Base-by-base conservation (phyloP, 2,329 filamentous ascomycete species). In the Phialemoniopsis sp. region DNA sequence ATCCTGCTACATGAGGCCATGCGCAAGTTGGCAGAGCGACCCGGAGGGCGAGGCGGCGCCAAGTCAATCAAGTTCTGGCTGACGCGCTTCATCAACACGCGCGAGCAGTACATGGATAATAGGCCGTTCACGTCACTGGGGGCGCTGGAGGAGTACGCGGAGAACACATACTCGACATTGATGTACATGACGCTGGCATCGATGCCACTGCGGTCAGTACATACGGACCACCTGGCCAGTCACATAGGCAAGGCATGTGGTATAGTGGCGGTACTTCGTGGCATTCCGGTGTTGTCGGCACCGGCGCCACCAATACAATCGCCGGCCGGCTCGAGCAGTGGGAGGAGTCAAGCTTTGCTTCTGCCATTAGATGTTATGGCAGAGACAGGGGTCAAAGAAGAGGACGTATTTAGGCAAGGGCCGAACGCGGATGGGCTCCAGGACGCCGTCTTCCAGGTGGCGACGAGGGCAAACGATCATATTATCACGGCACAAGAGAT, bases 241-340 rank as follows among this genome's bases (percentile, higher is more conserved):
- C 93, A 98, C 60, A 87, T 97, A 42, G 93, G 93, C 38, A 98
- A 98, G 57, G 90, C 93, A 0, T 85, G 82, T 36, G 93, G 93
- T 8, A 96, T 98, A 39, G 76, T 82, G 3, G 85, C 91, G 2
- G 78, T 95, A 0, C 68, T 98, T n/a, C 77, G 91, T 31, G 91
- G 93, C 1, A 72, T 97, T 10, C 90, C 93, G 1, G 62, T 97
- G 3, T 73, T 97, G n/a, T 90, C 90, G 0, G 88, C 91, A 33
- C 85, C 87, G 1, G 72, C 79, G 1, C 73, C 79, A 4, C 72
- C 78, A 4, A 58, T 72, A 3, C 62, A 63, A 17, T 67, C 66
- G 1, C 68, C 70, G 1, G 51, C 52, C 0, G 70, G 68, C 0
- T 43, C 56, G 15, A 61, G 63, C 10, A 51, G 45, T 13, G 64